Evolutionary conservation across 768 basidiomycete genomes (phyloP).

Genomic region (Mycena alexandri): DNA sequence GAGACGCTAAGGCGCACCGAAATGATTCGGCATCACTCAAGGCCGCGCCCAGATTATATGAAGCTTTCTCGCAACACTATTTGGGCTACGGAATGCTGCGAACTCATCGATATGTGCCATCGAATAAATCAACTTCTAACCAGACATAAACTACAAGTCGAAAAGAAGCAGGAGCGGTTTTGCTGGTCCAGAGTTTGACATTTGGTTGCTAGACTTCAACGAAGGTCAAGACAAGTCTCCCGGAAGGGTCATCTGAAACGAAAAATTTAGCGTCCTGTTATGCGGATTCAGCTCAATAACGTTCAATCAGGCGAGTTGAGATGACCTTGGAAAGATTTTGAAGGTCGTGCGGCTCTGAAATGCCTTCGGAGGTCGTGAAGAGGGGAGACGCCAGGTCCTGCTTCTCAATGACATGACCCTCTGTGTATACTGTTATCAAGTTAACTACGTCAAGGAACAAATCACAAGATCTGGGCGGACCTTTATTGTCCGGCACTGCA

Average conservation of each 20-base stretch:
- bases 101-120: no score
- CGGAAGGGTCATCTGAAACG: not conserved
- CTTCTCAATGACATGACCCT: constrained; percentile 9
- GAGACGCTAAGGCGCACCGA: no score
- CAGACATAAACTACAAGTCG: no score
- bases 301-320: not conserved
- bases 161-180: no score
- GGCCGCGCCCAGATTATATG: no score
- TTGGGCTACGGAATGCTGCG: no score
- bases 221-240: not conserved
- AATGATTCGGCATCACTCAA: no score
- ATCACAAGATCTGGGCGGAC: not conserved
- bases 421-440: not conserved
- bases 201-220: not conserved
- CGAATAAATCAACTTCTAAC: no score
- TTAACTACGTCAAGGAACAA: not conserved
- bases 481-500: constrained; percentile 4
- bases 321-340: constrained; percentile 1
- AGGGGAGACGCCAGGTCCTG: constrained; percentile 1
- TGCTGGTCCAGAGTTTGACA: no score
- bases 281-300: not conserved
- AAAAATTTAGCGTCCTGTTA: constrained; percentile 1
- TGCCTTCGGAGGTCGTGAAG: not conserved
- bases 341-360: constrained; percentile 1
- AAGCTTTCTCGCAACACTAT: no score